Evolutionary conservation across 1,139 yeast genomes (phyloP).

Genomic region (Blastobotrys elegans): DNA sequence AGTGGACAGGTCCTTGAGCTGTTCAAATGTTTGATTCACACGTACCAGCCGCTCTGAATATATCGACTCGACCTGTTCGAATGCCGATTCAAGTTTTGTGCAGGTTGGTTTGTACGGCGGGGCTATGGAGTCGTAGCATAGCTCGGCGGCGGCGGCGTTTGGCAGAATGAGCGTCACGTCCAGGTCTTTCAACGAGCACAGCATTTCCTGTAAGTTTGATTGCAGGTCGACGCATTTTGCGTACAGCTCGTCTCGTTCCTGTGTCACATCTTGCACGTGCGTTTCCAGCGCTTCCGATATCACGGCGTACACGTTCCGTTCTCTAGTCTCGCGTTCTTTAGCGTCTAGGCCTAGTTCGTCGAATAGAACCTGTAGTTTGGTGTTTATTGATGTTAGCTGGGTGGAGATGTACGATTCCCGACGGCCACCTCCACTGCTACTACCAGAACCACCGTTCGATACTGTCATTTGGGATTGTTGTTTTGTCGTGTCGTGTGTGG

Average conservation of each 20-base stretch:
- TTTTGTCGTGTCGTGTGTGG: background rate
- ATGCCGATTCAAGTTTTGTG: constrained; percentile 19
- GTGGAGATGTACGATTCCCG: constrained; percentile 30
- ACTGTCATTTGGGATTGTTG: background rate
- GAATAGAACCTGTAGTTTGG: constrained; percentile 28
- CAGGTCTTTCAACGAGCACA: constrained; percentile 29
- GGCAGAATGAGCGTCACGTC: constrained; percentile 13
- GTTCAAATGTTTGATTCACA: constrained; percentile 20
- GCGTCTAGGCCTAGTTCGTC: constrained; percentile 34
- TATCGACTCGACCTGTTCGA: constrained; percentile 20
- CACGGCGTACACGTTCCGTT: constrained; percentile 29
- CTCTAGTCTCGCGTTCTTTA: constrained; percentile 30
- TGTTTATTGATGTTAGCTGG: constrained; percentile 30
- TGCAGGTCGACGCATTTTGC: constrained; percentile 26
- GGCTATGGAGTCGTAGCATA: constrained; percentile 15
- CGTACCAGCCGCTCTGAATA: constrained; percentile 22
- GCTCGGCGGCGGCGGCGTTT: constrained; percentile 1
- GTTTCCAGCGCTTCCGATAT: constrained; percentile 31
- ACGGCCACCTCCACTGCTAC: constrained; percentile 11
- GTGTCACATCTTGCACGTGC: constrained; percentile 28
- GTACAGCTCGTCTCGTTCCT: constrained; percentile 29
- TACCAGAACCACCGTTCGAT: no score
- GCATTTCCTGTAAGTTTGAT: constrained; percentile 26
- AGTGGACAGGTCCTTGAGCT: constrained; percentile 18
- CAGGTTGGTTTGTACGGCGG: constrained; percentile 25